Evolutionary conservation across 257 asterid species (phyloP).

Genomic region (Cinchona pubescens): DNA sequence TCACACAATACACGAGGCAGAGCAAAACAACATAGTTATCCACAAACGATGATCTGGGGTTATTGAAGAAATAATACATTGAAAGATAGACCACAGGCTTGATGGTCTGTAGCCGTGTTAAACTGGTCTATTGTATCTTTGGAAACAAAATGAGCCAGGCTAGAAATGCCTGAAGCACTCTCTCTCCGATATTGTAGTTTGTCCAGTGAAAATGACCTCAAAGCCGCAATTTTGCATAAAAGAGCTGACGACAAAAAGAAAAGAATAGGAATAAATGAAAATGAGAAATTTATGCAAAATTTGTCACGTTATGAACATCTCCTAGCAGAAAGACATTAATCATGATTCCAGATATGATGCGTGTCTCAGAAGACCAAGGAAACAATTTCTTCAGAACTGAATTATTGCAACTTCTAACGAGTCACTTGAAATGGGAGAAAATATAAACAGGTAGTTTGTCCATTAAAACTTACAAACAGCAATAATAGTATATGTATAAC

Average conservation of each 20-base stretch:
- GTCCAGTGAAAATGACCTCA: slow-evolving; percentile 87
- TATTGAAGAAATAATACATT: slow-evolving; percentile 91
- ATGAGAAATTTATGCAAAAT: neutral
- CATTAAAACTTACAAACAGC: slow-evolving; percentile 73
- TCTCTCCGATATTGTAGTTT: slow-evolving; percentile 89
- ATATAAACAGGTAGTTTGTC: neutral
- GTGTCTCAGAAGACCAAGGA: neutral
- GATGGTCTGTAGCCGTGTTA: slow-evolving; percentile 64
- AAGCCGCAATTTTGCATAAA: slow-evolving; percentile 84
- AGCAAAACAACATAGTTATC: slow-evolving; percentile 72
- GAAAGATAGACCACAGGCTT: slow-evolving; percentile 92
- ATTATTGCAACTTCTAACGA: neutral
- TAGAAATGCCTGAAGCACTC: slow-evolving; percentile 88
- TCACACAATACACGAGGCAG: slow-evolving; percentile 89
- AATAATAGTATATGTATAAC: slow-evolving; percentile 80
- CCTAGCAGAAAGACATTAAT: neutral
- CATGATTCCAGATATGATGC: neutral
- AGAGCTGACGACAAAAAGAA: slow-evolving; percentile 56
- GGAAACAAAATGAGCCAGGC: slow-evolving; percentile 83
- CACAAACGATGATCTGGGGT: slow-evolving; percentile 72
- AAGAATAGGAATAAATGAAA: neutral
- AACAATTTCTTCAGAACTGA: neutral
- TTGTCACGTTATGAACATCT: neutral
- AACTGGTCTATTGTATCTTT: slow-evolving; percentile 87
- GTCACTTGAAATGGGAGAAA: neutral